Conservation (phyloP, 2,329 filamentous ascomycete genomes). For the Graphium sp. region DNA sequence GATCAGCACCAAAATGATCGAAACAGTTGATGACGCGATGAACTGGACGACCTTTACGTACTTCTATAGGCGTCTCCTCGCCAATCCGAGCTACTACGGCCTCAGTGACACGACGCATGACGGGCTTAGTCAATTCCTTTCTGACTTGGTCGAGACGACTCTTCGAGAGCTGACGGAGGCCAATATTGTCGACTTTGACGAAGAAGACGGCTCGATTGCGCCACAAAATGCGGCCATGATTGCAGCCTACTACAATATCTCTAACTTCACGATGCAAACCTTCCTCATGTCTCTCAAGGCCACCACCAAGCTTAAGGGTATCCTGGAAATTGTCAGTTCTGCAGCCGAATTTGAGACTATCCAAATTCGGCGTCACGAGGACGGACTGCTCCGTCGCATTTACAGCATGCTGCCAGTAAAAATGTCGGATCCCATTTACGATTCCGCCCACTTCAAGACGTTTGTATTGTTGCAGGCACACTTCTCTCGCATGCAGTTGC, state of each 20-base stretch:
- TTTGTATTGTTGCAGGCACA: conserved; percentile 96
- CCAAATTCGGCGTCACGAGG: conserved; percentile 86
- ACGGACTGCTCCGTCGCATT: conserved; percentile 71
- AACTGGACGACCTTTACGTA: conserved; percentile 99
- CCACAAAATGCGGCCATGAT: conserved; percentile 97
- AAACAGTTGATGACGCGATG: conserved; percentile 89
- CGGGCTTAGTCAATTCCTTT: conserved; percentile 83
- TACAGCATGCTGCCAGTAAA: conserved; percentile 93
- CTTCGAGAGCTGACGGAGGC: conserved; percentile 81
- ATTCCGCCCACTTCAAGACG: conserved; percentile 96
- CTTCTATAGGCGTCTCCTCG: conserved; percentile 86
- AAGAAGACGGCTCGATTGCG: conserved; percentile 77
- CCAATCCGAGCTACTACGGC: conserved; percentile 94
- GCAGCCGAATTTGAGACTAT: conserved; percentile 94
- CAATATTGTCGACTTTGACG: conserved; percentile 90
- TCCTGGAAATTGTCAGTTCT: conserved; percentile 91
- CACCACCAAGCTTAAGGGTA: conserved; percentile 88
- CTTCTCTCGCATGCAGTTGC: conserved; percentile 92
- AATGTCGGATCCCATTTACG: conserved; percentile 71
- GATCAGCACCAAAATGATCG: conserved; percentile 89
- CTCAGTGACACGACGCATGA: conserved; percentile 79
- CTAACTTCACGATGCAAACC: conserved; percentile 98
- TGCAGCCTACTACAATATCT: conserved; percentile 97
- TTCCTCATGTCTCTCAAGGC: conserved; percentile 81
- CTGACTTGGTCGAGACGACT: conserved; percentile 85